Evolutionary conservation across 306 rosid species (phyloP), one percentile per base, ranked within the genome.

Genomic region (Myrica gale): DNA sequence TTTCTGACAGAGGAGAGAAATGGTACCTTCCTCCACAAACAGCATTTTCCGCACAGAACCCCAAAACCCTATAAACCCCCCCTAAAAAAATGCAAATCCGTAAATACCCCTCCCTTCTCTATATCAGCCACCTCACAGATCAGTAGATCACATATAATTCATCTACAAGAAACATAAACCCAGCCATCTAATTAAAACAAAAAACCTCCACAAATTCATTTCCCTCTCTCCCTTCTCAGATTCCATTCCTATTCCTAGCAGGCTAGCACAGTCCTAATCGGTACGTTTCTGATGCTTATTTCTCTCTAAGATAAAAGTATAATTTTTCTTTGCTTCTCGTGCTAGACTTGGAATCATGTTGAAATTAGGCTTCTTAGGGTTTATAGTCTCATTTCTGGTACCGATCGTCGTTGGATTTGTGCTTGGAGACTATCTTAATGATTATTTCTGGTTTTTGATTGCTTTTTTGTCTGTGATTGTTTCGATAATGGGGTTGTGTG

Each of bases 331-430:
- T 54, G 79, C 78, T 63, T 67, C 79, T 12, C 4, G 11, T n/a
- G 41, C 60, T 60, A 76, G 37, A 26, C 66, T 37, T 74, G 41
- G 74, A 75, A 72, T 85, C 86, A 69, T 77, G 69, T 80, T 66
- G 12, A 82, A 61, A 20, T 73, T 85, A 78, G 88, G 90, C 17
- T 56, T 74, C 75, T 81, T 88, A 56, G 88, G 89, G 89, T 80
- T 86, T 74, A 45, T 73, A 37, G 75, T 53, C 61, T 37, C 16
- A 19, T 42, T 66, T 66, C 51, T 79, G 37, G 44, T 53, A 9
- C 85, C 79, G 78, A 81, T 84, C 79, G 32, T 73, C 72, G 15
- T 78, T 47, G 72, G 75, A 56, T 78, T 88, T 74, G 42, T 67
- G 41, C 50, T 58, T 20, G 19, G n/a, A 13, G 74, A 61, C 58